These are phyloP conservation scores for Carex sylvatica DNA, from an alignment of 202 grass and related monocot genomes.

Conservation along the genomic window DNA sequence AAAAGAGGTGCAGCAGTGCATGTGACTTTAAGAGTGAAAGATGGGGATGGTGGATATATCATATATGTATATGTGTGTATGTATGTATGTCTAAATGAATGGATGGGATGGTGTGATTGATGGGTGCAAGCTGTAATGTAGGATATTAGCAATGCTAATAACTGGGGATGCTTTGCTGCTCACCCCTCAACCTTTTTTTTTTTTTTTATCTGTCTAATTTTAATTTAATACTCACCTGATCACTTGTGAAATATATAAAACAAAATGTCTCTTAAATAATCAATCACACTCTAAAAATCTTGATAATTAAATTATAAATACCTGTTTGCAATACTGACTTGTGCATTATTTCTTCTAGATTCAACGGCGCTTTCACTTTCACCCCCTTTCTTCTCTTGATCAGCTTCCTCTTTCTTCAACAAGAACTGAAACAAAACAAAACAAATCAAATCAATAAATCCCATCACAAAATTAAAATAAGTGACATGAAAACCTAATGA, in stretches of 20 bases:
- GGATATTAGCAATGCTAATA: constrained; percentile 20
- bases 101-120: constrained; percentile 26
- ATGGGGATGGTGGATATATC: not conserved
- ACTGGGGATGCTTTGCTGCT: constrained; percentile 19
- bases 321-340: constrained; percentile 31
- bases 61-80: not conserved
- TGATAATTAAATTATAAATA: not conserved
- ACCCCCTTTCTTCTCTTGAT: constrained; percentile 10
- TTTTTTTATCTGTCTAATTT: not conserved
- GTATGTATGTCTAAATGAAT: constrained; percentile 9
- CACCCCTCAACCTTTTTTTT: not conserved
- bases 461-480: constrained; percentile 11
- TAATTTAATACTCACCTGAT: constrained; percentile 14
- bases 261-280: constrained; percentile 3
- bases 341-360: constrained; percentile 43
- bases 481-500: constrained; percentile 27
- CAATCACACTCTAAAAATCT: constrained; percentile 34
- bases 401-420: constrained; percentile 13
- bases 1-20: constrained; percentile 13
- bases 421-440: constrained; percentile 34
- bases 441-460: constrained; percentile 34
- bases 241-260: not conserved
- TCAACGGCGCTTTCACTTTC: constrained; percentile 1
- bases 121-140: constrained; percentile 23
- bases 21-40: constrained; percentile 25